phyloP scores from a whole-genome alignment of 257 asterid genomes.

The Ilex asprella region DNA sequence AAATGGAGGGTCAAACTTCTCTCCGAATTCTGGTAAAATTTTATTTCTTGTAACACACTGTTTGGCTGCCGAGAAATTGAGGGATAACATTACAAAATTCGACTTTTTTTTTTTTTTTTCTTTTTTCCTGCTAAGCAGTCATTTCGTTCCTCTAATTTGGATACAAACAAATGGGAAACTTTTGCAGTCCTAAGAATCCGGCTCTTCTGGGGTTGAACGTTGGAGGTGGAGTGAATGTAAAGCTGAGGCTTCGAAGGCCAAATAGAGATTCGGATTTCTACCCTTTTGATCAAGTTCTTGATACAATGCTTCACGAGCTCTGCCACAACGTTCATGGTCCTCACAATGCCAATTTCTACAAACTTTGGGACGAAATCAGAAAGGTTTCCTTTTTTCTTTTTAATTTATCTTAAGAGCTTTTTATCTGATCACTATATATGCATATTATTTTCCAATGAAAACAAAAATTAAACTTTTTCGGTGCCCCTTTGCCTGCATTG shows the following conservation, averaged over 20 bases:
- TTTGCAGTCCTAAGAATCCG: constrained; percentile 56
- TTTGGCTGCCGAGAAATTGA: too few relatives aligned
- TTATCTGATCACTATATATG: neutral
- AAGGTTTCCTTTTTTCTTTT: constrained; percentile 38
- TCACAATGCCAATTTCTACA: constrained; percentile 82
- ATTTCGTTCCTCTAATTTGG: neutral
- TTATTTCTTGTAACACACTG: too few relatives aligned
- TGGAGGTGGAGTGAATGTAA: constrained; percentile 66
- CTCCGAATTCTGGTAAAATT: constrained; percentile 67
- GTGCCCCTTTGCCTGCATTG: neutral
- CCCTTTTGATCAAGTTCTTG: constrained; percentile 65
- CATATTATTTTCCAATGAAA: neutral
- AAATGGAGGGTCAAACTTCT: constrained; percentile 87
- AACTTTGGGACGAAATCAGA: constrained; percentile 89
- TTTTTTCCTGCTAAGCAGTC: neutral
- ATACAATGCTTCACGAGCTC: constrained; percentile 96
- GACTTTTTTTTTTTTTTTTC: too few relatives aligned
- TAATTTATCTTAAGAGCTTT: neutral
- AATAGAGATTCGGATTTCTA: constrained; percentile 67
- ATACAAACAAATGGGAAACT: neutral
- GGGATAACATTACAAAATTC: too few relatives aligned
- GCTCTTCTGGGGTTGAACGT: constrained; percentile 73
- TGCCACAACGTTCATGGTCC: constrained; percentile 87
- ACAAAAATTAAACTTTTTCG: neutral
- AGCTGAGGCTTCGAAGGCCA: constrained; percentile 73